Conservation (phyloP, 108 stramenopile species). For the Epithemia pelagica region DNA sequence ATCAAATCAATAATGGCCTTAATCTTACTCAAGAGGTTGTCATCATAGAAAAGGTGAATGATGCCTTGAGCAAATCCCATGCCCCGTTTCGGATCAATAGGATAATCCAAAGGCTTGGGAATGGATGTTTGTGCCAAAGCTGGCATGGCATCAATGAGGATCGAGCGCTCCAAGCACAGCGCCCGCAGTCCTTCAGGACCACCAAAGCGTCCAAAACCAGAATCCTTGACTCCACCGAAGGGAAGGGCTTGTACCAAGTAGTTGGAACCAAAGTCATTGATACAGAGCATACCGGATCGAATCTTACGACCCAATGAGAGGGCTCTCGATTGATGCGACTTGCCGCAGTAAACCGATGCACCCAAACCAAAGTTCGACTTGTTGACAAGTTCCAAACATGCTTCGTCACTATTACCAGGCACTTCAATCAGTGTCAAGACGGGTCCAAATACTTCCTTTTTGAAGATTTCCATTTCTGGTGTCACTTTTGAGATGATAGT, state of each 20-base stretch:
- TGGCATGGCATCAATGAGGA: constrained; percentile 83
- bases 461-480: constrained; percentile 84
- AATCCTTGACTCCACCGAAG: constrained; percentile 96
- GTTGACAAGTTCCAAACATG: constrained; percentile 81
- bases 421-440: constrained; percentile 96
- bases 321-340: constrained; percentile 44
- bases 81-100: constrained; percentile 69
- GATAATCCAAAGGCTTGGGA: constrained; percentile 79
- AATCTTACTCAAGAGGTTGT: constrained; percentile 58
- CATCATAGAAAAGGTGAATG: constrained; percentile 75
- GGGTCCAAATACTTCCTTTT: constrained; percentile 98
- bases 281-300: constrained; percentile 91
- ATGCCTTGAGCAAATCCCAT: constrained; percentile 66
- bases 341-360: constrained; percentile 82
- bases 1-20: constrained; percentile 65
- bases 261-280: constrained; percentile 96
- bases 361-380: constrained; percentile 89
- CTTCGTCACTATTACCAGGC: constrained; percentile 74
- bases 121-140: constrained; percentile 79
- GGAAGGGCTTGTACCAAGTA: constrained; percentile 96
- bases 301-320: constrained; percentile 79
- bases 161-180: constrained; percentile 88
- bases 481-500: constrained; percentile 87
- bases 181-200: constrained; percentile 97
- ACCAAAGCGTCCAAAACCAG: constrained; percentile 96